Evolutionary conservation across 2,329 filamentous ascomycete species (phyloP), one percentile per base, ranked within the genome.

Genomic region (Colletotrichum nymphaeae): DNA sequence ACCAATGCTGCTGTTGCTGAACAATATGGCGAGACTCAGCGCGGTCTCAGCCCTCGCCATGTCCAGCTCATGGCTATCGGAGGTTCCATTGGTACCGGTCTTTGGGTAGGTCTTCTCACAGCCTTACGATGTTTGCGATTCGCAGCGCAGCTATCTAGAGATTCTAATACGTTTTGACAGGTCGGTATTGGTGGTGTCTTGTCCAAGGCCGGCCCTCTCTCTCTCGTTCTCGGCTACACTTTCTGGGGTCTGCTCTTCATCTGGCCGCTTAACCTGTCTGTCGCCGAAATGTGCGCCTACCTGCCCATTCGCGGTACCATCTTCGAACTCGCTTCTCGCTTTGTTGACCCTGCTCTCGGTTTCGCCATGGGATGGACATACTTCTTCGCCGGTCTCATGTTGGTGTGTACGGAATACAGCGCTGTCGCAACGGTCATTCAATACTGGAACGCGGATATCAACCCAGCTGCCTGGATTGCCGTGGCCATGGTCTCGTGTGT

Each of bases 251-350:
- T 84, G 52, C 80, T 83, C 74, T 86, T 83, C 79, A 81, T 86
- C 76, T 86, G 83, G 84, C 85, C 84, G 14, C 68, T 80, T 60
- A 83, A 85, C 80, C 76, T 86, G 73, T 84, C 81, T 75, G 84
- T 91, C 42, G 89, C 87, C 66, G 89, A 91, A 80, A 90, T 91
- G 87, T 86, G 85, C 66, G 85, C 88, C 7, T 89, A 88, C 73
- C 82, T 90, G 28, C 89, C 89, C 4, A 81, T 90, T 63, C 84
- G 87, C 42, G 85, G 88, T 57, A 86, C 87, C 19, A 87, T 90
- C 56, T 88, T 89, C 53, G 87, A 90, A 74, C 86, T 89, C 63
- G 87, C 86, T 68, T 84, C 82, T 19, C 86, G 88, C 22, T 91
- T 88, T 74, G 85, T 89, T 35, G 89, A 91, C 76, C 87, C 88